Percentiles rank a stretch among this genome's conserved stretches.
Evolutionary conservation across 148 eudicot genomes (phyloP).

Genomic region (Polygonum aviculare): DNA sequence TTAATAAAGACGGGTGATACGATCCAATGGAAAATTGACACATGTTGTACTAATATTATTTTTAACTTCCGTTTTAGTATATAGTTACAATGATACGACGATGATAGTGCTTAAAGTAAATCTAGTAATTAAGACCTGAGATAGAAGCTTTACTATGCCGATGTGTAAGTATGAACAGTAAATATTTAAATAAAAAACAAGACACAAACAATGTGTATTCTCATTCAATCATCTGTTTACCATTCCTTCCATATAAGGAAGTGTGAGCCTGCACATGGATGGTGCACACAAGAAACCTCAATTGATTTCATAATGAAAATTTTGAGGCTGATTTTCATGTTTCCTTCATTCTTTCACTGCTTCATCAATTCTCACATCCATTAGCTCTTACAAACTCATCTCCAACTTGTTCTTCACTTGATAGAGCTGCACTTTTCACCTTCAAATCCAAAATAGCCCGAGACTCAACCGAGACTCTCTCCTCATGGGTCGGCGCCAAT

Average conservation of each 20-base stretch:
- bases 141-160: too few species aligned
- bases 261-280: background rate
- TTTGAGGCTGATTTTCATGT: background rate
- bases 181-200: too few species aligned
- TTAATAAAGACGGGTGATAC: too few species aligned
- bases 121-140: too few species aligned
- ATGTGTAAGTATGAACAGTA: too few species aligned
- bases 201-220: background rate
- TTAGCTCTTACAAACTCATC: background rate
- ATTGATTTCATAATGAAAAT: background rate
- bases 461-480: conserved; percentile 54
- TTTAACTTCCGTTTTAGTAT: too few species aligned
- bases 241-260: background rate
- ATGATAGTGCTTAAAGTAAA: too few species aligned
- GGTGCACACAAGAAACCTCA: background rate
- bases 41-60: too few species aligned
- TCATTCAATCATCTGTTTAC: background rate
- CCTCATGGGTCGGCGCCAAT: conserved; percentile 60
- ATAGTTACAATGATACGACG: too few species aligned
- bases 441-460: conserved; percentile 48
- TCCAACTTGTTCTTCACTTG: conserved; percentile 36
- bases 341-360: background rate
- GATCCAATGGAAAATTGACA: too few species aligned
- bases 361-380: background rate
- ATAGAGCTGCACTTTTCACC: conserved; percentile 58